A percentile compares a stretch with the other conserved stretches of the same genome.
phyloP scores from a whole-genome alignment of 2,329 filamentous ascomycete species.

The Talaromyces sp. region DNA sequence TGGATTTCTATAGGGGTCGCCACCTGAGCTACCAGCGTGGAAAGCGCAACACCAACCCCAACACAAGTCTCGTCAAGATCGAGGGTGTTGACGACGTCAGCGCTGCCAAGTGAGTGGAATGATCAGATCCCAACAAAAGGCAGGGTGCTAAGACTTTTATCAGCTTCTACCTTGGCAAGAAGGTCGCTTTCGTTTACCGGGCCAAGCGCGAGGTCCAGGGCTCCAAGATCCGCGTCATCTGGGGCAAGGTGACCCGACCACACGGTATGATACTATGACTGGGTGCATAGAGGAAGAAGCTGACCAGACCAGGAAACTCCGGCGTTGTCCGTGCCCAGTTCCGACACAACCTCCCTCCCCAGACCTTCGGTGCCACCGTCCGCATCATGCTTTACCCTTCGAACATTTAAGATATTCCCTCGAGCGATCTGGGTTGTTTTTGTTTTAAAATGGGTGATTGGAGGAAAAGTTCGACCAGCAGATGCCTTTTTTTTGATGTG shows the following conservation, averaged over 20 bases:
- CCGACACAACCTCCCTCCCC: slow-evolving; percentile 89
- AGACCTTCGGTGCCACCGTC: slow-evolving; percentile 93
- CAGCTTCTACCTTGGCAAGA: slow-evolving; percentile 96
- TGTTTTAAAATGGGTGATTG: slow-evolving; percentile 3
- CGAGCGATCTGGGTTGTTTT: slow-evolving; percentile 10
- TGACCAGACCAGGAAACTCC: slow-evolving; percentile 69
- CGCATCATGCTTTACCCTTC: slow-evolving; percentile 98
- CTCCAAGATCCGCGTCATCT: slow-evolving; percentile 98
- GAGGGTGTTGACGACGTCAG: slow-evolving; percentile 92
- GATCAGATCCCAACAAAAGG: background rate
- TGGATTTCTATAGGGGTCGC: slow-evolving; percentile 67
- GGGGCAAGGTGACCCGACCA: slow-evolving; percentile 95
- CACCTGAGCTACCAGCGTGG: slow-evolving; percentile 97
- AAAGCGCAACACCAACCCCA: slow-evolving; percentile 85
- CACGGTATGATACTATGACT: slow-evolving; percentile 64
- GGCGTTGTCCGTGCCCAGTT: slow-evolving; percentile 98
- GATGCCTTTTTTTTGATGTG: slow-evolving; percentile 1
- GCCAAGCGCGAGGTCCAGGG: slow-evolving; percentile 91
- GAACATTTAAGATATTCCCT: slow-evolving; percentile 67
- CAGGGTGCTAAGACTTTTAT: slow-evolving; percentile 19
- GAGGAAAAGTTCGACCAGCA: background rate
- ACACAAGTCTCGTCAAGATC: slow-evolving; percentile 92
- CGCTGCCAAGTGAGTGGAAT: slow-evolving; percentile 67
- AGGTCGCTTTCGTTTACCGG: slow-evolving; percentile 97
- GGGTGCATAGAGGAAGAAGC: slow-evolving; percentile 1